phyloP scores from a whole-genome alignment of 2,329 filamentous ascomycete species.

The Penicillium sp. region DNA sequence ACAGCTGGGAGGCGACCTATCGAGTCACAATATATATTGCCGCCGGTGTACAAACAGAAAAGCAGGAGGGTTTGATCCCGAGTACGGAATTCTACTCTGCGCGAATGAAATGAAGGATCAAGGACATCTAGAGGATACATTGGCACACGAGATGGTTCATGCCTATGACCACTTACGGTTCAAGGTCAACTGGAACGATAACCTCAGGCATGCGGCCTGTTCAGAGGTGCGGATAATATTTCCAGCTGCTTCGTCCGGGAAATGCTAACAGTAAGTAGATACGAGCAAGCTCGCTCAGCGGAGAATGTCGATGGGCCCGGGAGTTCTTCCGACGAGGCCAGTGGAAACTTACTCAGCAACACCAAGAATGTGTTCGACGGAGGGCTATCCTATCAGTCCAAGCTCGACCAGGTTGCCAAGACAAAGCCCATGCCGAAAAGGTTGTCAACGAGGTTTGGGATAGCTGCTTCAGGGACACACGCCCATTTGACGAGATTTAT shows the following conservation, averaged over 20 bases:
- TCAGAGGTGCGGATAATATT: conserved; percentile 70
- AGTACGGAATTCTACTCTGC: conserved; percentile 88
- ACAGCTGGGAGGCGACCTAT: conserved; percentile 77
- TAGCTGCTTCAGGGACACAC: conserved; percentile 90
- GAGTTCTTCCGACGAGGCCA: conserved; percentile 86
- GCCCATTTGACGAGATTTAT: conserved; percentile 97
- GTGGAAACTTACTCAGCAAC: conserved; percentile 87
- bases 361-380: conserved; percentile 87
- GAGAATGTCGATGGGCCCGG: conserved; percentile 87
- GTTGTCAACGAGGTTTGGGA: conserved; percentile 99
- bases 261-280: conserved; percentile 62
- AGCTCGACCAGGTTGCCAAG: conserved; percentile 78
- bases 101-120: conserved; percentile 85
- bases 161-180: conserved; percentile 92
- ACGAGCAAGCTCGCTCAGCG: conserved; percentile 86
- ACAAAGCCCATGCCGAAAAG: conserved; percentile 82
- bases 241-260: background rate
- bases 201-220: conserved; percentile 88
- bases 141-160: conserved; percentile 98
- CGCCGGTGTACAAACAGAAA: conserved; percentile 75
- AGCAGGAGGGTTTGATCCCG: conserved; percentile 82
- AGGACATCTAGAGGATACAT: conserved; percentile 86
- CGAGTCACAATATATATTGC: conserved; percentile 78
- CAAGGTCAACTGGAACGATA: conserved; percentile 82
- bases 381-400: conserved; percentile 81